phyloP scores from a whole-genome alignment of 495 filamentous ascomycete species.

The Geoglossum glabrum region DNA sequence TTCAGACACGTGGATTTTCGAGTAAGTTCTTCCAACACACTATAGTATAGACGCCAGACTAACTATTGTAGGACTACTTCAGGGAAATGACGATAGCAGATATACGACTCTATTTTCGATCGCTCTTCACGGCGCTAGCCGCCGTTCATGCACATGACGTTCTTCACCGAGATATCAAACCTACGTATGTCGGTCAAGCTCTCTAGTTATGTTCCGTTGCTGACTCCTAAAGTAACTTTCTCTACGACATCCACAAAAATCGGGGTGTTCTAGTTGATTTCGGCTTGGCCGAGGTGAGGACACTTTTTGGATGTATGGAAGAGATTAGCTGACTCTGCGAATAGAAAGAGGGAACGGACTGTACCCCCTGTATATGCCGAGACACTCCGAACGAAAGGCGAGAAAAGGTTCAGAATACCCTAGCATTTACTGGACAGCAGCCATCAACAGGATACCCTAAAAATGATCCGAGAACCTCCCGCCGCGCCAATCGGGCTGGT shows the following conservation, averaged over 20 bases:
- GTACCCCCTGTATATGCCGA: conserved; percentile 50
- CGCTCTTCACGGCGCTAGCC: conserved; percentile 64
- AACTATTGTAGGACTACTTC: conserved; percentile 46
- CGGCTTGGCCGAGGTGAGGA: conserved; percentile 56
- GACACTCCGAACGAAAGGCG: conserved; percentile 20
- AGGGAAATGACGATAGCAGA: conserved; percentile 65
- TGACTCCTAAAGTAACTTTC: conserved; percentile 47
- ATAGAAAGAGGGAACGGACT: conserved; percentile 46
- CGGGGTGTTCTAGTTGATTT: conserved; percentile 92
- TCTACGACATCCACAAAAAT: conserved; percentile 66
- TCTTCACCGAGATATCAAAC: conserved; percentile 94
- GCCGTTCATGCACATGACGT: conserved; percentile 69
- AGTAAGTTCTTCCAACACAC: conserved; percentile 7
- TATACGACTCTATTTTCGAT: conserved; percentile 74
- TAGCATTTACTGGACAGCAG: conserved; percentile 6
- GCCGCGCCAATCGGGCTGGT: conserved; percentile 86
- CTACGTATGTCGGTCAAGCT: conserved; percentile 36
- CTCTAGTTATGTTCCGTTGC: neutral
- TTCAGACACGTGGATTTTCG: conserved; percentile 93
- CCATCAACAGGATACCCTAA: conserved; percentile 54
- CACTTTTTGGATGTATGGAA: neutral
- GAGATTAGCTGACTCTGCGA: conserved; percentile 3
- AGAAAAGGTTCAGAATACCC: neutral
- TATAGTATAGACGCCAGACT: neutral
- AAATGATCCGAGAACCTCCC: conserved; percentile 57